A percentile compares a stretch with the other conserved stretches of the same genome.
These are phyloP conservation scores for Phytophthora pseudosyringae DNA, from an alignment of 352 stramenopile genomes.

Conservation along the genomic window DNA sequence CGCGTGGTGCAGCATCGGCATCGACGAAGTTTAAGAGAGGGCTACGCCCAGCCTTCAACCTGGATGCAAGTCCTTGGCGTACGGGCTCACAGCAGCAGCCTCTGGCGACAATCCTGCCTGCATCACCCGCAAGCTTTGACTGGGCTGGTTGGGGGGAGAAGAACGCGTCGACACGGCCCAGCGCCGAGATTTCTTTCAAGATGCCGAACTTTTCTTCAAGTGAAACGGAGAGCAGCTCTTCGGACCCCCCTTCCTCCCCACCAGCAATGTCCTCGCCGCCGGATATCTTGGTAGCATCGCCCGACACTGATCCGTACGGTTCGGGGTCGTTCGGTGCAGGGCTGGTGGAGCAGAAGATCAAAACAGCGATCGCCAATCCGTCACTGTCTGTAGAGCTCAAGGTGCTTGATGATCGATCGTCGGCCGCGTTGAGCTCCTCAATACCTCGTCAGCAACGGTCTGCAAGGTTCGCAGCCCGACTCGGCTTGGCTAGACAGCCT, in stretches of 20 bases:
- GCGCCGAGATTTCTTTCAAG: neutral
- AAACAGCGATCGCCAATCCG: conserved; percentile 41
- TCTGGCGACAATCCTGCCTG: neutral
- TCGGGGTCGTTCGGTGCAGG: conserved; percentile 58
- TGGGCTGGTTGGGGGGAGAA: conserved; percentile 16
- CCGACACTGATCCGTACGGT: conserved; percentile 68
- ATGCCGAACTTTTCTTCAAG: neutral
- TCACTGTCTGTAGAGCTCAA: conserved; percentile 13
- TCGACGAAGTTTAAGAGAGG: conserved; percentile 22
- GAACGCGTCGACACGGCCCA: neutral
- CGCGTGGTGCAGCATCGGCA: neutral
- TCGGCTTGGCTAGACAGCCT: conserved; percentile 28
- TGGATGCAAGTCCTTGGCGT: conserved; percentile 6
- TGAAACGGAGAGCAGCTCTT: conserved; percentile 4
- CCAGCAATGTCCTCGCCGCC: neutral
- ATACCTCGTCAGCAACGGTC: conserved; percentile 19
- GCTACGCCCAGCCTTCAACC: conserved; percentile 8
- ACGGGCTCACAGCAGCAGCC: neutral
- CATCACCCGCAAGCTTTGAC: conserved; percentile 4
- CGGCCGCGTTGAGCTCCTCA: neutral
- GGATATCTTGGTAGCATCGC: conserved; percentile 46
- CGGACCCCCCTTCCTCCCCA: neutral
- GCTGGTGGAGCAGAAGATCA: conserved; percentile 62
- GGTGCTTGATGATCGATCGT: conserved; percentile 10
- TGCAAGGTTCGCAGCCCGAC: conserved; percentile 16